These are phyloP conservation scores for Yarrowia sp. DNA, from an alignment of 805 yeast species.

Conservation along the genomic window DNA sequence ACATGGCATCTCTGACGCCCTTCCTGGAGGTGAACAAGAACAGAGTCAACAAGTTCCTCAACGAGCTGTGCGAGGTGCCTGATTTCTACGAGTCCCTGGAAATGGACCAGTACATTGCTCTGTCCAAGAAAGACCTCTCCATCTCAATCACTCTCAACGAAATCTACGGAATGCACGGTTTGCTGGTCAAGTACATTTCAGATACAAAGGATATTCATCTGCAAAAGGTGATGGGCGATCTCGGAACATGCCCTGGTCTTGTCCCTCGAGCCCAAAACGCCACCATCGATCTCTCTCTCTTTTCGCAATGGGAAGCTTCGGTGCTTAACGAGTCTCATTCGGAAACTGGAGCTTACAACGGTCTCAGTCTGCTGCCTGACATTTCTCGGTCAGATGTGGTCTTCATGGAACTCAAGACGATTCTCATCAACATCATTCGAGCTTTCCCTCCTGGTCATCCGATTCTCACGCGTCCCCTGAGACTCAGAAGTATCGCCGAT, in stretches of 20 bases:
- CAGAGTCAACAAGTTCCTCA: constrained; percentile 48
- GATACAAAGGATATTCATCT: constrained; percentile 43
- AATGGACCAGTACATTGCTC: constrained; percentile 52
- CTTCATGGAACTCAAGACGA: constrained; percentile 50
- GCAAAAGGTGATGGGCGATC: constrained; percentile 45
- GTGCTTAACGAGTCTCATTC: constrained; percentile 44
- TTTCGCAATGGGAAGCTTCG: constrained; percentile 49
- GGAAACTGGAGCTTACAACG: constrained; percentile 41
- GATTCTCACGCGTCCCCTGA: constrained; percentile 45
- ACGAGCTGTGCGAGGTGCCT: constrained; percentile 52
- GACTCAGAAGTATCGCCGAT: constrained; percentile 48
- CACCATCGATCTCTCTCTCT: constrained; percentile 48
- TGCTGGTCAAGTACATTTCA: constrained; percentile 48
- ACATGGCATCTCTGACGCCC: constrained; percentile 46
- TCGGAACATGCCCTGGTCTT: constrained; percentile 48
- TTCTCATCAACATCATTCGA: constrained; percentile 50
- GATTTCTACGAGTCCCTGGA: constrained; percentile 53
- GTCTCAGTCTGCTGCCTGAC: constrained; percentile 41
- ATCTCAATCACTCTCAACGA: constrained; percentile 51
- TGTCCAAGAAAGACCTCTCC: constrained; percentile 49
- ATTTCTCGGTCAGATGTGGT: constrained; percentile 48
- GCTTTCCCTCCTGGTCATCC: constrained; percentile 48
- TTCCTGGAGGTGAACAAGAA: constrained; percentile 48
- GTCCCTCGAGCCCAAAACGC: constrained; percentile 47
- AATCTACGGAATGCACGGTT: constrained; percentile 49